A percentile compares a stretch with the other conserved stretches of the same genome.
phyloP scores from a whole-genome alignment of 352 stramenopile species.

The Globisporangium abappressorium region DNA sequence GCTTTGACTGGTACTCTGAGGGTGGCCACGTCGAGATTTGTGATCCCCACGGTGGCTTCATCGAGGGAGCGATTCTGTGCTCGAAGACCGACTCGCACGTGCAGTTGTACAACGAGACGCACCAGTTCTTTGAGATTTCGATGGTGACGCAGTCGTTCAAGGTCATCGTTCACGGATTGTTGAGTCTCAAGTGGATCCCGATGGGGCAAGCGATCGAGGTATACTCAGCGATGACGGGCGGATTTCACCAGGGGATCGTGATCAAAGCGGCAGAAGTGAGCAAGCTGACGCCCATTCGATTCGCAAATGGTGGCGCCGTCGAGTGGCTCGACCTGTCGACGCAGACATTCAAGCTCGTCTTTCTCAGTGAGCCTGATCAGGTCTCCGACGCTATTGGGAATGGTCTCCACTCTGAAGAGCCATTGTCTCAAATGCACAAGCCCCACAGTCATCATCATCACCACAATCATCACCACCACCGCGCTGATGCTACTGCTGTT shows the following conservation, averaged over 20 bases:
- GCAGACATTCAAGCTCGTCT: slow-evolving; percentile 62
- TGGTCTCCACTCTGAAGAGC: background rate
- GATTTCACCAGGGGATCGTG: slow-evolving; percentile 32
- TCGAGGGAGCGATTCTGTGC: slow-evolving; percentile 52
- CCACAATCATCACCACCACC: slow-evolving; percentile 4
- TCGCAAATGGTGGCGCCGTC: slow-evolving; percentile 17
- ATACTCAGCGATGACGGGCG: slow-evolving; percentile 49
- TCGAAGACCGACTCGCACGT: slow-evolving; percentile 32
- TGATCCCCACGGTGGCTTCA: slow-evolving; percentile 27
- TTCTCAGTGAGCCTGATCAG: slow-evolving; percentile 13
- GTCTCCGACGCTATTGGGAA: background rate
- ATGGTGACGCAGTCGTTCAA: slow-evolving; percentile 40
- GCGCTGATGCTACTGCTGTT: background rate
- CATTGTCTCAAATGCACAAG: background rate
- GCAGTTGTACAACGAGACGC: slow-evolving; percentile 52
- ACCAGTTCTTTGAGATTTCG: slow-evolving; percentile 48
- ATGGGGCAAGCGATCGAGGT: slow-evolving; percentile 48
- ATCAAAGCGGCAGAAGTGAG: slow-evolving; percentile 41
- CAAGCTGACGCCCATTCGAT: slow-evolving; percentile 40
- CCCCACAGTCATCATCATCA: slow-evolving; percentile 5
- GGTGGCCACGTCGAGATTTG: slow-evolving; percentile 50
- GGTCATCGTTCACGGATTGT: slow-evolving; percentile 49
- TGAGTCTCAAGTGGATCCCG: slow-evolving; percentile 40
- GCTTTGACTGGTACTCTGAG: slow-evolving; percentile 58
- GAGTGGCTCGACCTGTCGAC: slow-evolving; percentile 56